Evolutionary conservation across 805 yeast genomes (phyloP).

Genomic region (Ogataea methylovora): DNA sequence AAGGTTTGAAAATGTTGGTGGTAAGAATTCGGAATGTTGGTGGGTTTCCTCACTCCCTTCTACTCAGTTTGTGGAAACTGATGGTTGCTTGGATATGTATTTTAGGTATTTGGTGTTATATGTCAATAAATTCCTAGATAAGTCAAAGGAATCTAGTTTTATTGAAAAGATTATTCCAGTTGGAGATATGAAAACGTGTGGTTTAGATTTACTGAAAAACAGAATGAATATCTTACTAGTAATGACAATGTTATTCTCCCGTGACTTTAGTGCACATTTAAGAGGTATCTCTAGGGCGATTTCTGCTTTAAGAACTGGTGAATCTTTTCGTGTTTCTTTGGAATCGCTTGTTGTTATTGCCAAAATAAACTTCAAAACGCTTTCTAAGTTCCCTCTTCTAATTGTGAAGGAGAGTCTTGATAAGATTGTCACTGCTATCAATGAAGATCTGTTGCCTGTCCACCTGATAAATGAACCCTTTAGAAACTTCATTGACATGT

Average conservation of each 20-base stretch:
- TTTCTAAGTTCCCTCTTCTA: constrained; percentile 12
- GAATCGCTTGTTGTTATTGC: constrained; percentile 9
- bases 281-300: constrained; percentile 12
- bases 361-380: constrained; percentile 6
- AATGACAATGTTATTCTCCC: constrained; percentile 21
- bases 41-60: constrained; percentile 11
- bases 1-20: constrained; percentile 21
- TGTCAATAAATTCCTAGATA: constrained; percentile 11
- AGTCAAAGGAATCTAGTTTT: constrained; percentile 10
- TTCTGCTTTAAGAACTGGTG: constrained; percentile 1
- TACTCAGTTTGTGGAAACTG: constrained; percentile 8
- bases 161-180: constrained; percentile 28
- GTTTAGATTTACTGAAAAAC: constrained; percentile 16
- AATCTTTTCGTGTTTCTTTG: constrained; percentile 4
- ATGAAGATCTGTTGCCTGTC: too few relatives aligned
- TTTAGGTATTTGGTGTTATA: constrained; percentile 20
- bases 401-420: constrained; percentile 10
- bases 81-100: constrained; percentile 25
- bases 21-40: constrained; percentile 1
- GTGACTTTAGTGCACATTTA: constrained; percentile 17
- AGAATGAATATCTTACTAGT: constrained; percentile 22
- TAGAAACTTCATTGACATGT: too few relatives aligned
- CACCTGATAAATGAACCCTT: too few relatives aligned
- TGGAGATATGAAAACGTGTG: constrained; percentile 20
- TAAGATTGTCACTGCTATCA: constrained; percentile 10